Evolutionary conservation across 495 filamentous ascomycete genomes (phyloP), one percentile per base, ranked within the genome.

Genomic region (Penicillium fimorum): DNA sequence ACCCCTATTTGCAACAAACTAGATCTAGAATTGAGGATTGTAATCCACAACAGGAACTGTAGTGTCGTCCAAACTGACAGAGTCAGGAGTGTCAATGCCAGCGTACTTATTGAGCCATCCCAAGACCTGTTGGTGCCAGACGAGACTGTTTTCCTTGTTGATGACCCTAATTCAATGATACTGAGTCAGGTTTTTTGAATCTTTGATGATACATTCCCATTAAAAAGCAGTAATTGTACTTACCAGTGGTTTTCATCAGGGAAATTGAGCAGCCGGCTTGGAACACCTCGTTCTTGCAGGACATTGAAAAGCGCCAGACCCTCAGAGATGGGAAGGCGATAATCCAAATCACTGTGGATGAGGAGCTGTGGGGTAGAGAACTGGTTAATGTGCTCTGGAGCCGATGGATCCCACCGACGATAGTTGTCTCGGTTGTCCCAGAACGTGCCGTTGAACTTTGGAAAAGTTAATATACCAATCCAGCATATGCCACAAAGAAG

Each of bases 221-320:
- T 3, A 0, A 40, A 33, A 42, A 27, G 30, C 9, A 27, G 11
- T 2, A 5, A 24, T 18, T 45, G n/a, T 17, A 57, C 69, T 56
- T 59, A 72, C 73, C 72, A 74, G 45, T 83, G 80, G n/a, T 73
- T 69, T 62, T 84, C 80, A 60, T 82, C 75, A 0, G 75, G 75
- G 61, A 84, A 84, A 53, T 75, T 78, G 45, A 85, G 56, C 56
- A 82, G 73, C 1, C 71, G 65, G 65, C 88, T 93, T 22, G 87
- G 85, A 1, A 81, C 70, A 17, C 76, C 77, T 5, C 69, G 68
- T 35, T 71, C 67, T 55, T 81, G 77, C 29, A 80, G 62, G 8
- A 79, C 67, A 58, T 82, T 81, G 64, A 80, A 82, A 17, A 77
- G 52, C 40, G 59, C 57, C 12, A 80, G 57, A 2, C 78, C 77